Percentiles rank a stretch among this genome's conserved stretches.
Evolutionary conservation across 23 red algal genomes (phyloP).

Genomic region (Rhodosorus marinus): DNA sequence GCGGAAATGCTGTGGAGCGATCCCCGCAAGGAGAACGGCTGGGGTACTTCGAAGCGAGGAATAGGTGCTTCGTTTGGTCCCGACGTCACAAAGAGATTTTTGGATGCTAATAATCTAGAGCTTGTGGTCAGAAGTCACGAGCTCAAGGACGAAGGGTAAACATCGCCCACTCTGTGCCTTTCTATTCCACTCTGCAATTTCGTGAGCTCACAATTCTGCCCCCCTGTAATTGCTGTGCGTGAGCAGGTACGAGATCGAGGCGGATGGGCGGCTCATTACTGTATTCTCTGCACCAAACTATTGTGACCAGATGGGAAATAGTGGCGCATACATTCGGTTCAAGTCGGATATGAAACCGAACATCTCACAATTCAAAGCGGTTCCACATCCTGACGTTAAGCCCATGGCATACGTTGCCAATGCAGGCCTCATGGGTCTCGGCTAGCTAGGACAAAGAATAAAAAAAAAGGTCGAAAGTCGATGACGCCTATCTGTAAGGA

Average conservation of each 20-base stretch:
- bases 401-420: conserved; percentile 74
- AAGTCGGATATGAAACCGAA: conserved; percentile 52
- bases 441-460: too few species aligned
- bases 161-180: too few species aligned
- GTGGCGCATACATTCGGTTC: conserved; percentile 76
- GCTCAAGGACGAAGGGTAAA: conserved; percentile 96
- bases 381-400: conserved; percentile 65
- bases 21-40: conserved; percentile 73
- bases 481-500: too few species aligned
- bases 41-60: conserved; percentile 81
- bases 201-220: too few species aligned
- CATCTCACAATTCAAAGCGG: conserved; percentile 59
- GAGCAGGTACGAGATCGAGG: conserved; percentile 93
- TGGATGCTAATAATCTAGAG: conserved; percentile 69
- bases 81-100: conserved; percentile 76
- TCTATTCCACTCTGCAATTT: too few species aligned
- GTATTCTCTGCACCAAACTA: conserved; percentile 99
- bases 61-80: conserved; percentile 96
- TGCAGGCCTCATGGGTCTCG: conserved; percentile 6
- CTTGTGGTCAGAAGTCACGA: conserved; percentile 90
- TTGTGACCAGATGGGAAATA: conserved; percentile 91
- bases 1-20: conserved; percentile 97
- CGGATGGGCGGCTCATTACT: conserved; percentile 81
- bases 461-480: too few species aligned
- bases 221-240: too few species aligned